phyloP scores from a whole-genome alignment of 129 eudicot genomes.

The Silybum marianum region DNA sequence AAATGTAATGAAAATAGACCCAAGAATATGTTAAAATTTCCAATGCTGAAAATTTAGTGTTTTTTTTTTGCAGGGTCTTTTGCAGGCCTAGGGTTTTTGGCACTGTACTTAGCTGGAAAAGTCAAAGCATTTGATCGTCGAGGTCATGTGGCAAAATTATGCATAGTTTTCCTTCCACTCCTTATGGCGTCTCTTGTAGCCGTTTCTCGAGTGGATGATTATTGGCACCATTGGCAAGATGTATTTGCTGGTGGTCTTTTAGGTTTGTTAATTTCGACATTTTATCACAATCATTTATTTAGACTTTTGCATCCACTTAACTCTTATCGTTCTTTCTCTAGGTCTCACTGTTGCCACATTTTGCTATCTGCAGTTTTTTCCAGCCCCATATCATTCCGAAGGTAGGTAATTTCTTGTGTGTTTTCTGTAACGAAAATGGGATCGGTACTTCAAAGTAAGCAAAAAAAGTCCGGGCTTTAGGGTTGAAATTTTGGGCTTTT shows the following conservation, averaged over 20 bases:
- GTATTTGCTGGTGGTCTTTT: slow-evolving; percentile 81
- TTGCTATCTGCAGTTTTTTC: slow-evolving; percentile 85
- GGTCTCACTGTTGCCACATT: slow-evolving; percentile 65
- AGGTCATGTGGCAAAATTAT: slow-evolving; percentile 80
- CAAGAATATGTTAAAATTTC: neutral
- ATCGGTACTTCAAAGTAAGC: neutral
- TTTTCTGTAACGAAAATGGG: neutral
- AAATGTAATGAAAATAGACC: neutral
- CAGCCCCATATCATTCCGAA: slow-evolving; percentile 72
- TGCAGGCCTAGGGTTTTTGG: slow-evolving; percentile 82
- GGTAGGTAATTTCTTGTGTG: slow-evolving; percentile 43
- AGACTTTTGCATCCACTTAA: neutral
- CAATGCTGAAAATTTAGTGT: slow-evolving; percentile 12
- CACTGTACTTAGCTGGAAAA: slow-evolving; percentile 74
- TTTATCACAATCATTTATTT: neutral
- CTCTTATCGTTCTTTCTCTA: slow-evolving; percentile 19
- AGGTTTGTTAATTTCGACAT: slow-evolving; percentile 44
- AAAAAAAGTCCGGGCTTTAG: neutral
- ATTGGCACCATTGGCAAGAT: slow-evolving; percentile 96
- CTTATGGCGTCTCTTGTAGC: slow-evolving; percentile 82
- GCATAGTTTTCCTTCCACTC: slow-evolving; percentile 71
- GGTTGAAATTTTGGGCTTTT: neutral
- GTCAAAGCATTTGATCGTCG: slow-evolving; percentile 61
- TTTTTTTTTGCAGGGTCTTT: slow-evolving; percentile 70
- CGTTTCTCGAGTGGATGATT: slow-evolving; percentile 85